Evolutionary conservation across 2,329 filamentous ascomycete genomes (phyloP), one percentile per base, ranked within the genome.

Genomic region (Trichophyton benhamiae): DNA sequence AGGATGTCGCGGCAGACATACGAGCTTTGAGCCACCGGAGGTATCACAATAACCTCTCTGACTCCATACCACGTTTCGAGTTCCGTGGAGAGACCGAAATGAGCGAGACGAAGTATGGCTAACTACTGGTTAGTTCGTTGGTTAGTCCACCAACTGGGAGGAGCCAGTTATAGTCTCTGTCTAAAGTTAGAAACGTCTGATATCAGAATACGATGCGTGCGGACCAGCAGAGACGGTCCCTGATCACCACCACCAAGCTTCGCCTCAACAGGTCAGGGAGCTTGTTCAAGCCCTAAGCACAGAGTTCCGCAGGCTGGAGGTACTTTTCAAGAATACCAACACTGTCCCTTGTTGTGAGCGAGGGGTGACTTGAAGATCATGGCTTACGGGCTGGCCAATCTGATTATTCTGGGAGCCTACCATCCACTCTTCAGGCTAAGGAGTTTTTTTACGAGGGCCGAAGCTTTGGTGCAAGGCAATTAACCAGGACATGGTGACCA

Each of bases 191-290:
- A 52, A 52, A 52, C 46, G 22, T 52, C 11, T 27, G 9, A 15
- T 25, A 27, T 25, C 22, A 5, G 46, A 8, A 22, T 25, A 52
- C 22, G 33, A 38, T 38, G 46, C 6, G 41, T 30, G n/a, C 8
- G 46, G 22, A 13, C 46, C 3, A 30, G 44, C 9, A 25, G 44
- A 48, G 9, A 6, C 17, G 13, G 52, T 36, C n/a, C 52, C 52
- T 55, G 52, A 55, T 55, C 52, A 36, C 30, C 52, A 15, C 4
- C 27, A 55, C 52, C 52, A 55, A 55, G 52, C 52, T 55, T 36
- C n/a, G 52, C 8, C 22, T 15, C 11, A 3, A 17, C 13, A 38
- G 15, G 5, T 38, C 6, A 15, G n/a, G 25, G 52, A 33, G 27
- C 52, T 55, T 55, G 27, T 55, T 53, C 20, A 53, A 20, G 20